Evolutionary conservation across 495 filamentous ascomycete genomes (phyloP), one percentile per base, ranked within the genome.

Genomic region (Penicillium paxilli): DNA sequence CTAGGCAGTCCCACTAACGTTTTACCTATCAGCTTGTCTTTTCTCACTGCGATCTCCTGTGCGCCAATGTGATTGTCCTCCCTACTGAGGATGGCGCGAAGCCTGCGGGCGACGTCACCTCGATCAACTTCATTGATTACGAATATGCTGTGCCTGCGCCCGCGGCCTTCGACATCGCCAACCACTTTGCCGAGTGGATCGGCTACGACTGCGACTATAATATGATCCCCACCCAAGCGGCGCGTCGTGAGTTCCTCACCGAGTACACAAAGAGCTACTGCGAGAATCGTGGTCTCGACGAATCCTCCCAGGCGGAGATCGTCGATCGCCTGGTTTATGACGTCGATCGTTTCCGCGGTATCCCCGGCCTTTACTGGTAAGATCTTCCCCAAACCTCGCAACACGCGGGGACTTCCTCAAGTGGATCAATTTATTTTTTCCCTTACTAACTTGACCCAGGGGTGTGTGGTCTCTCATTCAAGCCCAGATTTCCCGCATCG

Each of bases 181-280:
- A 99, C 78, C 94, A 99, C 78, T 93, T 99, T 66, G 91, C 95
- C 37, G 94, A 99, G 76, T 99, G 94, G 93, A 92, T 87, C 48
- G 94, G 94, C 51, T 96, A 96, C 64, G 90, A 94, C 58, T 99
- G 94, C 80, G 92, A 99, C 68, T 90, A 85, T 70, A 84, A 73
- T 57, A 85, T 87, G 64, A 80, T 97, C 37, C 94, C 94, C 2
- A 95, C 92, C 0, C 81, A 81, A 48, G 75, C 84, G 6, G 84
- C 91, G 57, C 87, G 94, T 20, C 79, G 87, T 33, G 84, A 87
- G 52, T 99, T 98, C 74, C 78, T 98, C 48, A 78, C 79, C 42
- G 86, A 90, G 63, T 99, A 99, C 65, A 78, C 96, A 16, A 68
- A 68, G 53, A 79, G 74, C 50, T 78, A 80, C 59, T 63, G 60